Conservation (phyloP, 192 early-diverging fungal species). For the Podila verticillata region DNA sequence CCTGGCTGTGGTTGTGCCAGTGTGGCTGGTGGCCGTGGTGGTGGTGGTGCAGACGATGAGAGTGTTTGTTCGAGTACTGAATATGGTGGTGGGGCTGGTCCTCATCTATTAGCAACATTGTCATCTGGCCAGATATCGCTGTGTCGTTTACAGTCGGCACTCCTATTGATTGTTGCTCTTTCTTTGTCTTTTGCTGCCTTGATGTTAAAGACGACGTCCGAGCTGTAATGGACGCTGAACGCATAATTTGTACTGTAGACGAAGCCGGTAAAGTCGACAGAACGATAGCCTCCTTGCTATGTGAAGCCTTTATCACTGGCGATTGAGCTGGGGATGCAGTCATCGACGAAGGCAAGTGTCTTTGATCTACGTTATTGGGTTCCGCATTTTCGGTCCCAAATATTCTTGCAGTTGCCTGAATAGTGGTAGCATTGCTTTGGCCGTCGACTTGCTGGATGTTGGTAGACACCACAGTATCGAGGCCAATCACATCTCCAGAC, state of each 20-base stretch:
- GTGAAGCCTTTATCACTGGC: not conserved
- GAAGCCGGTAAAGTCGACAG: not conserved
- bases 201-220: not conserved
- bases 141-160: not conserved
- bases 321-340: not conserved
- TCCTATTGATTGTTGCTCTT: not conserved
- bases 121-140: not conserved
- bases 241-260: not conserved
- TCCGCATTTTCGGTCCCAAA: not conserved
- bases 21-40: not conserved
- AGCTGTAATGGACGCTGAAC: not conserved
- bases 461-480: not conserved
- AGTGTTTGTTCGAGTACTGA: slow-evolving; percentile 13
- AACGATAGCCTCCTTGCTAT: not conserved
- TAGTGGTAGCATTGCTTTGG: not conserved
- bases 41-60: slow-evolving; percentile 8
- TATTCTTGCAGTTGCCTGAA: not conserved
- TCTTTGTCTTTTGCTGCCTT: not conserved
- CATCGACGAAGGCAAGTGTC: not conserved
- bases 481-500: not conserved
- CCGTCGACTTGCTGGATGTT: not conserved
- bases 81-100: slow-evolving; percentile 8
- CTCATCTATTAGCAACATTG: not conserved
- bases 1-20: not conserved
- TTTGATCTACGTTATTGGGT: not conserved